Conservation (phyloP, 495 filamentous ascomycete species). For the Monascus purpureus region DNA sequence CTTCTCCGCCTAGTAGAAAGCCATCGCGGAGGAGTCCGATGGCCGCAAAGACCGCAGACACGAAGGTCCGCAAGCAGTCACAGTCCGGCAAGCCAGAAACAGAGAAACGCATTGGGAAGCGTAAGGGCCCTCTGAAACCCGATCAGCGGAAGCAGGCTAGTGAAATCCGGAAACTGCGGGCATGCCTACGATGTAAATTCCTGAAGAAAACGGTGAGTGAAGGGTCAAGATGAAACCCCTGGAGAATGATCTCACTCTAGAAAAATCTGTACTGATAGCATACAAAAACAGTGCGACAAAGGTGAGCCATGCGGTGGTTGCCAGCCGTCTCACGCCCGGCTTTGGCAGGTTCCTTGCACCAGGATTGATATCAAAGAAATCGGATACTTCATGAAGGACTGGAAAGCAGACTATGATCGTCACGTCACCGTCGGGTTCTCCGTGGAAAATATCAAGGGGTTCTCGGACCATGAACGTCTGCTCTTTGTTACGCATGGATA, state of each 20-base stretch:
- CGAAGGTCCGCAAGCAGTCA: constrained; percentile 59
- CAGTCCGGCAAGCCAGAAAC: constrained; percentile 63
- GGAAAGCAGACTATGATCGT: constrained; percentile 87
- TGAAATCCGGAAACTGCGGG: constrained; percentile 83
- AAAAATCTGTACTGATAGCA: constrained; percentile 1
- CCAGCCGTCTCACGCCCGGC: constrained; percentile 78
- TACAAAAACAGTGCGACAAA: constrained; percentile 55
- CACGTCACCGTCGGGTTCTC: constrained; percentile 77
- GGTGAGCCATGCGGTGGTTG: constrained; percentile 88
- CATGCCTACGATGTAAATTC: constrained; percentile 92
- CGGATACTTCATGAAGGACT: constrained; percentile 94
- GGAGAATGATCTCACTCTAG: background rate
- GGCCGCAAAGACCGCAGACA: constrained; percentile 64
- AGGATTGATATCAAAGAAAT: constrained; percentile 96
- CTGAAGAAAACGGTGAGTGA: constrained; percentile 70
- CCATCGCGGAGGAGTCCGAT: constrained; percentile 59
- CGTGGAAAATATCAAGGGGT: constrained; percentile 86
- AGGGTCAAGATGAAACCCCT: background rate
- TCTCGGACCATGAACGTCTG: constrained; percentile 61
- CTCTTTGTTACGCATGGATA: constrained; percentile 84
- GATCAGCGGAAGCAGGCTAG: constrained; percentile 89
- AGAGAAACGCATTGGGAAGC: constrained; percentile 81
- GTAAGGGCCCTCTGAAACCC: constrained; percentile 76
- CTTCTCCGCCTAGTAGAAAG: constrained; percentile 53
- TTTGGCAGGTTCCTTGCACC: constrained; percentile 93